A percentile compares a stretch with the other conserved stretches of the same genome.
These are phyloP conservation scores for Breynia disticha DNA, from an alignment of 441 rosid genomes.

Conservation along the genomic window DNA sequence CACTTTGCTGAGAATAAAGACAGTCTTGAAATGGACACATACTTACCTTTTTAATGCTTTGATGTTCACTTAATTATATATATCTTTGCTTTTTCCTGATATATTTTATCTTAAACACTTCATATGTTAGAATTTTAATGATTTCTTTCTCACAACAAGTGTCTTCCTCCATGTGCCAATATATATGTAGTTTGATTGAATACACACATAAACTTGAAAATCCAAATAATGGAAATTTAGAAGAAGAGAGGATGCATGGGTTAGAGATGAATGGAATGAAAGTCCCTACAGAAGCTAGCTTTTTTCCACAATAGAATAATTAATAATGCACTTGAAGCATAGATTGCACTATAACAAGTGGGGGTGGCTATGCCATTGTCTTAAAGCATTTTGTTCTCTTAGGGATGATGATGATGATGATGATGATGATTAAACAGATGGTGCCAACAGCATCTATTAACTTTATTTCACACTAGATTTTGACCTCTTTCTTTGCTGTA, in stretches of 20 bases:
- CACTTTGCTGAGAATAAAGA: neutral
- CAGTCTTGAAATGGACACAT: neutral
- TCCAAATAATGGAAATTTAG: neutral
- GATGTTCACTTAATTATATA: too few relatives aligned
- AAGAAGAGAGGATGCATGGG: conserved; percentile 18
- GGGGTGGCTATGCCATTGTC: conserved; percentile 20
- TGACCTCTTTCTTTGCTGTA: conserved; percentile 24
- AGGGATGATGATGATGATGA: too few relatives aligned
- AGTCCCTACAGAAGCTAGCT: conserved; percentile 36
- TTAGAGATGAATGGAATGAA: conserved; percentile 30
- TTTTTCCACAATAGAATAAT: conserved; percentile 30
- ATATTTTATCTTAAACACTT: too few relatives aligned
- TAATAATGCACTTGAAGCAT: conserved; percentile 24
- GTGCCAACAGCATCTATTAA: conserved; percentile 33
- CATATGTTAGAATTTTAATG: too few relatives aligned
- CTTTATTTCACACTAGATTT: conserved; percentile 21
- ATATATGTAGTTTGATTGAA: neutral
- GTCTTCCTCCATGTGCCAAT: too few relatives aligned
- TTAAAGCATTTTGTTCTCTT: conserved; percentile 25
- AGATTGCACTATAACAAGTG: conserved; percentile 33
- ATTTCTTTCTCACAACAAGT: too few relatives aligned
- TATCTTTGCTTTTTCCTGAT: too few relatives aligned
- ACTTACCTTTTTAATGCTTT: too few relatives aligned
- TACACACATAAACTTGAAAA: neutral
- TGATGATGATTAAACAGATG: conserved; percentile 17